These are phyloP conservation scores for Carex parvula DNA, from an alignment of 176 grass and related monocot genomes.

Conservation along the genomic window DNA sequence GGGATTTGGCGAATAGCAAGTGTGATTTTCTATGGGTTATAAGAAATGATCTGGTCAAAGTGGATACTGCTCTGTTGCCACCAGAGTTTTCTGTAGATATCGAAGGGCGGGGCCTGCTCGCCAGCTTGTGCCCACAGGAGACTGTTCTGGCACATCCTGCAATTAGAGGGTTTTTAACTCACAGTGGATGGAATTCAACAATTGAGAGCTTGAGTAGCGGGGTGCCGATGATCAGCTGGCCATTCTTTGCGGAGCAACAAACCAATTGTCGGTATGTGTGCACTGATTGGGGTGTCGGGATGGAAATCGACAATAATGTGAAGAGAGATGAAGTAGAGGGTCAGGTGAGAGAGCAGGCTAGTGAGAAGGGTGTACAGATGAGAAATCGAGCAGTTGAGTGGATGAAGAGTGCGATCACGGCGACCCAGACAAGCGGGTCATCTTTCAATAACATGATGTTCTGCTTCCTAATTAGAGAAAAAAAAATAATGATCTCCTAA, in stretches of 20 bases:
- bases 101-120: slow-evolving; percentile 27
- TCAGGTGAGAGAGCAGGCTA: slow-evolving; percentile 40
- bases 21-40: slow-evolving; percentile 54
- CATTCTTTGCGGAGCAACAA: slow-evolving; percentile 57
- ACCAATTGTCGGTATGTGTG: slow-evolving; percentile 54
- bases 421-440: slow-evolving; percentile 25
- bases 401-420: slow-evolving; percentile 41
- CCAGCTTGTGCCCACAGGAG: slow-evolving; percentile 62
- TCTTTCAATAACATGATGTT: slow-evolving; percentile 21
- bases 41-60: slow-evolving; percentile 61
- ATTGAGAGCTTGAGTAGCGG: slow-evolving; percentile 52
- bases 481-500: neutral
- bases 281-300: slow-evolving; percentile 39
- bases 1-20: slow-evolving; percentile 54
- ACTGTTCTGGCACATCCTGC: slow-evolving; percentile 40
- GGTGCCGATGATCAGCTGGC: slow-evolving; percentile 66
- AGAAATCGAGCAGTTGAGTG: slow-evolving; percentile 25
- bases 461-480: neutral
- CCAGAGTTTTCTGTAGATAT: slow-evolving; percentile 34
- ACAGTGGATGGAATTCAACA: slow-evolving; percentile 73
- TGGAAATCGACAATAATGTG: slow-evolving; percentile 49
- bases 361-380: slow-evolving; percentile 43
- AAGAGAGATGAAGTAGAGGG: slow-evolving; percentile 39
- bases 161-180: slow-evolving; percentile 55
- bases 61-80: too few relatives aligned